Conservation (phyloP, 345 rosid genomes). For the Aethionema arabicum region DNA sequence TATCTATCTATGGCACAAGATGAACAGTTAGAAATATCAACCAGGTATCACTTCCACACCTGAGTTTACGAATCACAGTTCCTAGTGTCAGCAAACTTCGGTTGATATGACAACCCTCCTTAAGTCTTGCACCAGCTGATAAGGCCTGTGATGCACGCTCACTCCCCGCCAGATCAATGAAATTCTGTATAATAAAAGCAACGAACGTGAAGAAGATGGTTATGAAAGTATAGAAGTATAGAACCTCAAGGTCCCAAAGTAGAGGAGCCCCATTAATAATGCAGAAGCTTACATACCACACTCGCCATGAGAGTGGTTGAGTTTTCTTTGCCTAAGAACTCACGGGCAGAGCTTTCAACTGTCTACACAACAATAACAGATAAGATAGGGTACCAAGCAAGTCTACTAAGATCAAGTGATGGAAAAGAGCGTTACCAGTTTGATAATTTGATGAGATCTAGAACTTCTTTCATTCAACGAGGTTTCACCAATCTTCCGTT, state of each 20-base stretch:
- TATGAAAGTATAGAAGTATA: not conserved
- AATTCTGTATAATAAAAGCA: slow-evolving; percentile 57
- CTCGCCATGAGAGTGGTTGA: slow-evolving; percentile 86
- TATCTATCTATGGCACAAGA: not conserved
- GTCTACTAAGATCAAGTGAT: slow-evolving; percentile 19
- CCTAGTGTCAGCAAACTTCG: slow-evolving; percentile 92
- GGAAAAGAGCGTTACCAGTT: slow-evolving; percentile 54
- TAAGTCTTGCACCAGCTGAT: slow-evolving; percentile 86
- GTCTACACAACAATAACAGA: slow-evolving; percentile 48
- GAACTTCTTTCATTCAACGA: slow-evolving; percentile 91
- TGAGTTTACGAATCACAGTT: slow-evolving; percentile 94
- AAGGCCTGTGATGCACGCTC: slow-evolving; percentile 94
- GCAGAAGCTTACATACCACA: slow-evolving; percentile 57
- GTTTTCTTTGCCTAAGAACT: slow-evolving; percentile 87
- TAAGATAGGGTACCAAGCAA: slow-evolving; percentile 18
- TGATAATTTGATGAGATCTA: slow-evolving; percentile 97
- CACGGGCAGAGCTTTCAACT: slow-evolving; percentile 93
- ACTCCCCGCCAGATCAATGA: slow-evolving; percentile 95
- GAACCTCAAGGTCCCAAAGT: slow-evolving; percentile 13
- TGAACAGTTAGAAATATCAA: not conserved
- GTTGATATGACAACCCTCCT: slow-evolving; percentile 97
- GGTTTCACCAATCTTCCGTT: slow-evolving; percentile 92
- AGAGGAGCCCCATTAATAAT: not conserved
- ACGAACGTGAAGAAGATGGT: slow-evolving; percentile 18
- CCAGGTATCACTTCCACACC: slow-evolving; percentile 44